Base-by-base conservation (phyloP, 108 stramenopile genomes). In the Pseudonitzschia pungens region DNA sequence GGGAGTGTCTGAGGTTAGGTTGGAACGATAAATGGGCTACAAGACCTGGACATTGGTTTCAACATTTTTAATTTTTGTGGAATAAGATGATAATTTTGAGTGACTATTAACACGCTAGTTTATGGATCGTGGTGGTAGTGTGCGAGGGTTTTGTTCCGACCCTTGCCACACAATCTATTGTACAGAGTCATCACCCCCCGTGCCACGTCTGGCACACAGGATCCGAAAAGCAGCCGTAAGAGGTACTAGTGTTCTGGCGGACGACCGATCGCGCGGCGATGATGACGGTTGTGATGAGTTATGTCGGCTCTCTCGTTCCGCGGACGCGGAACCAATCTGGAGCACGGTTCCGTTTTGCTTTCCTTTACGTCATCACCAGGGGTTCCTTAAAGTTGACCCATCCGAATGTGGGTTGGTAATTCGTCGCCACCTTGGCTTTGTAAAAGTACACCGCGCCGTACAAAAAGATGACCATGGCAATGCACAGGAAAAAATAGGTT, bases 331-430 rank as follows among this genome's bases (percentile, higher is more conserved):
- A n/a, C n/a, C n/a, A n/a, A n/a, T n/a, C n/a, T n/a, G n/a, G n/a
- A n/a, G n/a, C n/a, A n/a, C n/a, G n/a, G n/a, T n/a, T n/a, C n/a
- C n/a, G n/a, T n/a, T n/a, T n/a, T n/a, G n/a, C n/a, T n/a, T 24
- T 24, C 40, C 20, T 48, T 67, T 48, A 67, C 45, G 66, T 43
- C 45, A 67, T 48, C 24, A 67, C 66, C 28, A 67, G 45, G n/a
- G 66, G 66, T 50, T 67, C 66, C 66, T 67, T 67, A 27, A 67
- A 44, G 22, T 67, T 67, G 32, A 29, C 31, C 66, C 66, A 67
- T 28, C 66, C 66, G 27, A 67, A 67, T 5, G 66, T 67, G 12
- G 66, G 66, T 21, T 48, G 42, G 66, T 67, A 67, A 67, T 67
- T 67, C 6, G 66, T 67, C 29, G 66, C 66, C 31, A 48, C 45